Percentiles rank a stretch among this genome's conserved stretches.
Conservation (phyloP, 495 filamentous ascomycete species). For the Tetracladium setigerum region DNA sequence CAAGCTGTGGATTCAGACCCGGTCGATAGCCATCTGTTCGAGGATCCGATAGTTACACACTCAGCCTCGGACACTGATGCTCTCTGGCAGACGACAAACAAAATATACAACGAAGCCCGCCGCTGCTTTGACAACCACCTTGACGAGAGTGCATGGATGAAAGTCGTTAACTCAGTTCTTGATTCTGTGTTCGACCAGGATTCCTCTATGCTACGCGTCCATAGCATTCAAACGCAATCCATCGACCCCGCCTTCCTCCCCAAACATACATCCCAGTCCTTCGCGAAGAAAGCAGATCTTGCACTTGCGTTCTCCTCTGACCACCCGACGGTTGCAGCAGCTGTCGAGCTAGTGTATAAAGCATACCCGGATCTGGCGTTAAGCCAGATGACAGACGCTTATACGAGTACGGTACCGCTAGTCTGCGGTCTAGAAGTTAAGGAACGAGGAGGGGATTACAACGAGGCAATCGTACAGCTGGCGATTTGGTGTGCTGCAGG, state of each 20-base stretch:
- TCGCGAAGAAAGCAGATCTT: conserved; percentile 15
- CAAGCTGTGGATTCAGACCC: conserved; percentile 7
- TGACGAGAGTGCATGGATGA: conserved; percentile 12
- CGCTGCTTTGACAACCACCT: conserved; percentile 4
- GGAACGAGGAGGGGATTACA: conserved; percentile 13
- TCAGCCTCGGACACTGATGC: background rate
- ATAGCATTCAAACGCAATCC: conserved; percentile 12
- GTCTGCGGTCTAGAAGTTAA: conserved; percentile 13
- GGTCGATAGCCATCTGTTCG: conserved; percentile 6
- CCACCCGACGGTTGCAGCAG: conserved; percentile 2
- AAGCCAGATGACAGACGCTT: conserved; percentile 16
- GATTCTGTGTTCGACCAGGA: conserved; percentile 3
- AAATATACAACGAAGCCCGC: conserved; percentile 10
- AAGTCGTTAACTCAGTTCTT: conserved; percentile 7
- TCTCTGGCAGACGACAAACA: conserved; percentile 6
- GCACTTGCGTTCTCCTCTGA: conserved; percentile 10
- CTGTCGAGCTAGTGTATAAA: conserved; percentile 1
- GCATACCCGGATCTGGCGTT: conserved; percentile 7
- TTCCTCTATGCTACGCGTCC: conserved; percentile 5
- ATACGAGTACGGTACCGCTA: conserved; percentile 13
- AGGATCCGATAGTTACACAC: conserved; percentile 1
- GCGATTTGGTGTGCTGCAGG: conserved; percentile 9
- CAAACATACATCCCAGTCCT: conserved; percentile 4
- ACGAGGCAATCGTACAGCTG: conserved; percentile 12
- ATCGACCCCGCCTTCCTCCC: conserved; percentile 8